Evolutionary conservation across 225 moss, liverwort and hornwort genomes (phyloP).

Genomic region (Physcomitrium patens): DNA sequence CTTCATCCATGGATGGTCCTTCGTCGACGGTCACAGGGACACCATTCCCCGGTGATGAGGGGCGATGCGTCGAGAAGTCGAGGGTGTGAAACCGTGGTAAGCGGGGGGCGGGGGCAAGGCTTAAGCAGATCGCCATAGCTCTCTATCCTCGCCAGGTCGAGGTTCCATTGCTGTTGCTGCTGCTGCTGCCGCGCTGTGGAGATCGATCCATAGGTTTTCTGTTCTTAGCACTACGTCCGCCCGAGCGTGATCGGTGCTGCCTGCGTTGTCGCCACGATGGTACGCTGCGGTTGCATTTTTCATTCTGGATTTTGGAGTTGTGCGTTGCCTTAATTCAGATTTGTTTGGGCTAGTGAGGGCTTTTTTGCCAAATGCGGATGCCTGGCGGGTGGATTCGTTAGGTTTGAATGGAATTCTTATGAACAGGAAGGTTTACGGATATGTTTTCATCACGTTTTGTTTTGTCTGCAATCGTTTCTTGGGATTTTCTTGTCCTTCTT

Average conservation of each 20-base stretch:
- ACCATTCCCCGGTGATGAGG: too few species aligned
- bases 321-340: slow-evolving; percentile 12
- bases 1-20: too few species aligned
- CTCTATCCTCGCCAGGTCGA: neutral
- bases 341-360: neutral
- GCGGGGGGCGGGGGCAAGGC: too few species aligned
- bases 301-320: neutral
- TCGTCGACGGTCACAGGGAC: too few species aligned
- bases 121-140: neutral
- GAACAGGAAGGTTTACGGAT: neutral
- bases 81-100: too few species aligned
- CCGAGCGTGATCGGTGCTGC: neutral
- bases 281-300: slow-evolving; percentile 2
- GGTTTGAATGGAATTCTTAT: slow-evolving; percentile 19
- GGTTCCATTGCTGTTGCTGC: neutral
- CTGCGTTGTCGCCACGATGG: slow-evolving; percentile 25
- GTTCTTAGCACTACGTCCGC: neutral
- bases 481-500: neutral
- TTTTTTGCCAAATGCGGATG: neutral
- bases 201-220: neutral
- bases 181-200: neutral
- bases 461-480: neutral
- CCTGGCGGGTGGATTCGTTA: neutral
- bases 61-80: too few species aligned
- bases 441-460: neutral